Evolutionary conservation across 2,329 filamentous ascomycete genomes (phyloP).

Genomic region (Ceratocystis huliohia): DNA sequence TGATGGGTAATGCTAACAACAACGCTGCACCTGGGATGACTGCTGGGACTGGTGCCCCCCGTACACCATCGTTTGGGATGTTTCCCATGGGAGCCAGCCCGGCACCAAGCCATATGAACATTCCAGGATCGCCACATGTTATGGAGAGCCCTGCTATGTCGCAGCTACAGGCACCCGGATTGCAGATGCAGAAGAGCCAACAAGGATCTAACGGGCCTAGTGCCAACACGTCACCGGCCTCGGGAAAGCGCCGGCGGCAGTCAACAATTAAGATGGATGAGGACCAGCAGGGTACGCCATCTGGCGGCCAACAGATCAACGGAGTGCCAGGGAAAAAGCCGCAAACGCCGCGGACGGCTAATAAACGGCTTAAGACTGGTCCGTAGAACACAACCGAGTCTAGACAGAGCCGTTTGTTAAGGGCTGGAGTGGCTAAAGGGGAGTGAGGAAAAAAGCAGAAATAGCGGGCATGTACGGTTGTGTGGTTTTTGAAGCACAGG

Average conservation of each 20-base stretch:
- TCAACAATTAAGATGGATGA: conserved; percentile 48
- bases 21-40: conserved; percentile 30
- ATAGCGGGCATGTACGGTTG: too few species aligned
- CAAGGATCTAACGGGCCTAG: conserved; percentile 56
- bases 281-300: conserved; percentile 37
- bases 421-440: not conserved
- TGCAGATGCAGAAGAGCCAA: conserved; percentile 56
- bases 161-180: conserved; percentile 50
- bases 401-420: not conserved
- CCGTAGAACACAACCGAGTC: conserved; percentile 1
- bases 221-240: conserved; percentile 52
- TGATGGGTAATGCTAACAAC: conserved; percentile 37
- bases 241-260: conserved; percentile 45
- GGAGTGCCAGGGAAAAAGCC: conserved; percentile 44
- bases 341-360: conserved; percentile 41
- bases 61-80: conserved; percentile 43
- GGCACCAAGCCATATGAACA: conserved; percentile 45
- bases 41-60: conserved; percentile 27
- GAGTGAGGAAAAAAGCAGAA: not conserved
- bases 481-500: too few species aligned
- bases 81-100: conserved; percentile 50
- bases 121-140: conserved; percentile 47
- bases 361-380: conserved; percentile 20
- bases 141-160: conserved; percentile 49
- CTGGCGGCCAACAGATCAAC: conserved; percentile 36